Evolutionary conservation across 2,329 filamentous ascomycete genomes (phyloP), one percentile per base, ranked within the genome.

Genomic region (Furcasterigmium sp.): DNA sequence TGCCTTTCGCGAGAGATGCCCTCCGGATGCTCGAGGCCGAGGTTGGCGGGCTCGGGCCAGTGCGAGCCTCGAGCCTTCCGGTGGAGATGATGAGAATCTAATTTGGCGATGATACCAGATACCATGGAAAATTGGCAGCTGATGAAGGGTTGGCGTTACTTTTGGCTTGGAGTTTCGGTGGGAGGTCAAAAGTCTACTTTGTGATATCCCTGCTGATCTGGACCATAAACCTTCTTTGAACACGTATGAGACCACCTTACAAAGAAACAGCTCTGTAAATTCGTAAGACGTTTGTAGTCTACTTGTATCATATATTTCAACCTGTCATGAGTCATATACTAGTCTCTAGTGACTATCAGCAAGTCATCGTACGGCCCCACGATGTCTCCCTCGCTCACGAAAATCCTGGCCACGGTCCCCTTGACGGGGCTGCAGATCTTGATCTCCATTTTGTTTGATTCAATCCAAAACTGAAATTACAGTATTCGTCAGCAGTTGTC

Each of bases 381-480:
- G 30, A 64, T 44, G 19, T 58, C 55, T 1, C 61, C 60, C 21
- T 53, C 51, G 19, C 41, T 45, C 2, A 59, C 54, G 26, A 56
- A 40, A n/a, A 60, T 49, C 25, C 44, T 47, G 18, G 45, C 49
- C 32, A 60, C 56, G 26, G 13, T 54, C 4, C 62, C 62, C 15
- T 37, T 42, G 0, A 51, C 39, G 1, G 54, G 56, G 30, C 59
- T 62, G n/a, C 47, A 50, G 39, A 64, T 59, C 35, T 61, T 56
- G n/a, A 64, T 48, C 40, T 63, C 61, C 62, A 64, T 64, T 53
- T 64, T 64, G 41, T 59, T 63, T n/a, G 61, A 62, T 45, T 64
- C 61, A 18, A 64, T 51, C 48, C 50, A 63, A 13, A 57, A 40
- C 54, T 59, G 28, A 10, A n/a, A 26, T 7, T 7, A 26, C 11